These are phyloP conservation scores for Penicillium brasilianum DNA, from an alignment of 2,329 filamentous ascomycete species.

Conservation along the genomic window DNA sequence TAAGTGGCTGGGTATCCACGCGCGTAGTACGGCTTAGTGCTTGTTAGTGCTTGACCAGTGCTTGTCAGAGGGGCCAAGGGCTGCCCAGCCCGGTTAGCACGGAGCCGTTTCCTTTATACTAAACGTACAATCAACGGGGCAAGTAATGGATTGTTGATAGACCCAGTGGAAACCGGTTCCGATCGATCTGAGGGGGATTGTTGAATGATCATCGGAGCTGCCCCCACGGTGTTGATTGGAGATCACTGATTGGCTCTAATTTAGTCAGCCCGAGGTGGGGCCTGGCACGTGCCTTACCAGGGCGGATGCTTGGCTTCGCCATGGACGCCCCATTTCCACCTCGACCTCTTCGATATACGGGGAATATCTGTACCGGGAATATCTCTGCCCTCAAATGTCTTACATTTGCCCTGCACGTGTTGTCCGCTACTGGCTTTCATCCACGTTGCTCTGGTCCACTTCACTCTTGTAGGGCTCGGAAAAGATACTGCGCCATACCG, in stretches of 20 bases:
- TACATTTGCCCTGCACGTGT: neutral
- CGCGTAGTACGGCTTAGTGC: neutral
- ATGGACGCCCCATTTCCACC: neutral
- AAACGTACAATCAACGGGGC: neutral
- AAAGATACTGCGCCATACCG: neutral
- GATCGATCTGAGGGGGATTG: neutral
- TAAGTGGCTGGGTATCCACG: neutral
- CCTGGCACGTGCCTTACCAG: neutral
- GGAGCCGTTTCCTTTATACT: neutral
- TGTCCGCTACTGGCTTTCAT: neutral
- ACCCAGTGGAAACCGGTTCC: neutral
- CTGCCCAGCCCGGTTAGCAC: neutral
- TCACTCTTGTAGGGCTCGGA: neutral
- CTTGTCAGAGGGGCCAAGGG: neutral
- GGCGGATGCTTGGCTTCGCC: constrained; percentile 2
- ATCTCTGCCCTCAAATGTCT: neutral
- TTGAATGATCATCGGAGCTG: constrained; percentile 11
- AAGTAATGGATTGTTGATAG: neutral
- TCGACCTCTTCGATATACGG: neutral
- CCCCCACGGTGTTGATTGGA: neutral
- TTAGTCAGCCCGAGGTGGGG: neutral
- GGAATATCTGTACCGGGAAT: neutral
- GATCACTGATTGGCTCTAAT: neutral
- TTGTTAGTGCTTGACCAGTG: neutral
- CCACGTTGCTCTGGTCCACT: neutral